Percentiles rank a stretch among this genome's conserved stretches.
These are phyloP conservation scores for Aspergillus novoparasiticus DNA, from an alignment of 2,329 filamentous ascomycete genomes.

Conservation along the genomic window DNA sequence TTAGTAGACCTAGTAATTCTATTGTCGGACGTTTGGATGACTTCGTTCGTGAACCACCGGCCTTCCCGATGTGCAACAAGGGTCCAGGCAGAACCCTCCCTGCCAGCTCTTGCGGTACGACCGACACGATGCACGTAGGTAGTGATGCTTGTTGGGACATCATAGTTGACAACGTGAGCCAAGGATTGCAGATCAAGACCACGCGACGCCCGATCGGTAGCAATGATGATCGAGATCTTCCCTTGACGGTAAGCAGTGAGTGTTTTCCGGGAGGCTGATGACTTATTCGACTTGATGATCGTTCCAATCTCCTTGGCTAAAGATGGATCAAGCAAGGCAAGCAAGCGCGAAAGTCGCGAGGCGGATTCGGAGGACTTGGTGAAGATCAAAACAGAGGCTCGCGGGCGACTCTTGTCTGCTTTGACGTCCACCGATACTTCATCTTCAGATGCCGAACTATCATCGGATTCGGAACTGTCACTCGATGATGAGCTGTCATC, in stretches of 20 bases:
- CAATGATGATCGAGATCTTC: constrained; percentile 74
- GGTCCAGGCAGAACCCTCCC: constrained; percentile 78
- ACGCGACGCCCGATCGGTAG: constrained; percentile 89
- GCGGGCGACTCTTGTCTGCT: constrained; percentile 30
- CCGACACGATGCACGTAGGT: constrained; percentile 92
- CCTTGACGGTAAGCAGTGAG: constrained; percentile 66
- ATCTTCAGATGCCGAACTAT: constrained; percentile 21
- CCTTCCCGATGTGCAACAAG: constrained; percentile 80
- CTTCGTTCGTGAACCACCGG: constrained; percentile 87
- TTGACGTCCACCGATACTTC: constrained; percentile 14
- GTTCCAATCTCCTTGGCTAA: constrained; percentile 64
- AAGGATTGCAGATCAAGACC: constrained; percentile 82
- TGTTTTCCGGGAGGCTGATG: constrained; percentile 67
- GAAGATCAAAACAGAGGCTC: constrained; percentile 71
- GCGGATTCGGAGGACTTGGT: constrained; percentile 88
- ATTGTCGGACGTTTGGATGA: constrained; percentile 57
- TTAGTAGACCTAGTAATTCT: constrained; percentile 33
- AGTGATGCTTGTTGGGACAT: constrained; percentile 77
- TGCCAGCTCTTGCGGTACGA: constrained; percentile 81
- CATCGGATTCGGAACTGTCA: constrained; percentile 20
- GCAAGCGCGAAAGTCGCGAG: constrained; percentile 78
- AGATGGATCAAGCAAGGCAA: constrained; percentile 66
- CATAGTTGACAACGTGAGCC: constrained; percentile 90
- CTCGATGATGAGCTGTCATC: constrained; percentile 12
- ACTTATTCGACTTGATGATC: constrained; percentile 77